Base-by-base conservation (phyloP, 805 yeast genomes). In the Kodamaea lidongshanica region DNA sequence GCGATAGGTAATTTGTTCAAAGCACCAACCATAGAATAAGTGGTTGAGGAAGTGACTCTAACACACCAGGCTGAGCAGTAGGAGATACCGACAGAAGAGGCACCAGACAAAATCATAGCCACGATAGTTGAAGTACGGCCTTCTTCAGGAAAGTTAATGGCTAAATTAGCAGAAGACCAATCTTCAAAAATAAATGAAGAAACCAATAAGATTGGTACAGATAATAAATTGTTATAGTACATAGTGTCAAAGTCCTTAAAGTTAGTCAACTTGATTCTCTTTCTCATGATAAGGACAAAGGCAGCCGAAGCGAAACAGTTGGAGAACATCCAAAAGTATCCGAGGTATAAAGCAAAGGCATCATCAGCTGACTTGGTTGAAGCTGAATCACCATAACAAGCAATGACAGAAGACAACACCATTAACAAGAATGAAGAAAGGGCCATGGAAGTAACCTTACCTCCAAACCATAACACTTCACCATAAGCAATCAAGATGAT, bases 1-100 rank as follows among this genome's bases (percentile, higher is more conserved):
- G 98, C 98, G 52, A 92, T 86, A 54, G 98, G 98, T 50, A 92
- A 77, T 67, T 92, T 92, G 77, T 92, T 92, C 61, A 92, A 75
- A 33, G 98, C 98, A 60, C 98, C 98, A 37, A 92, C 97, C 98
- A 92, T 92, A 32, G 96, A 86, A 69, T 92, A 92, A 33, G 98
- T 92, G 33, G 98, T 92, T 16, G 97, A 88, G 13, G 96, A 86
- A 25, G 98, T 92, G 42, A 92, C 97, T 68, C 98, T 85, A 44
- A 92, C 95, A 75, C 98, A 92, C 98, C 98, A 92, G 39, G 96
- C 98, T 8, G 97, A 87, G 63, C 96, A 86, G 75, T 92, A 92
- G 25, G 97, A 89, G 57, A 92, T 92, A 67, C 95, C 96, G 32
- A 92, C 95, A 18, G 96, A 81, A 25, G 94, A 80, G 46, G 84